Percentiles rank a stretch among this genome's conserved stretches.
These are phyloP conservation scores for Ambrosia trifida DNA, from an alignment of 129 eudicot genomes.

Conservation along the genomic window DNA sequence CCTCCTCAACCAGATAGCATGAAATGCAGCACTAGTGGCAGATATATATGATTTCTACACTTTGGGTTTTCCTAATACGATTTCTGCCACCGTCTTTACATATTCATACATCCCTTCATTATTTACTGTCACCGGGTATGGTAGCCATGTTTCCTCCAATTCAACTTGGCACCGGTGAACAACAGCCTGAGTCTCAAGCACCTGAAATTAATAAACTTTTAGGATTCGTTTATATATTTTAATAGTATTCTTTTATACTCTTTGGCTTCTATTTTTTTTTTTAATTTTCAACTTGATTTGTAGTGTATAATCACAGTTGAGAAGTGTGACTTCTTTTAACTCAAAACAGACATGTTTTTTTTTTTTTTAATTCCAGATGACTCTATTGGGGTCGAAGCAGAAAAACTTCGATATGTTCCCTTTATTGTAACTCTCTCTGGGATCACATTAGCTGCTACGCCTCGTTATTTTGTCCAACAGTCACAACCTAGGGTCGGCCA, in stretches of 20 bases:
- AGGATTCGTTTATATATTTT: no score
- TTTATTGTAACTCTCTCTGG: conserved; percentile 70
- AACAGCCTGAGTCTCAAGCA: conserved; percentile 52
- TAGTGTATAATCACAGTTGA: no score
- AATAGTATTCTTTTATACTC: no score
- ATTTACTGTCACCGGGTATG: conserved; percentile 47
- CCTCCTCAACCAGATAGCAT: no score
- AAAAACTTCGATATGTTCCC: conserved; percentile 74
- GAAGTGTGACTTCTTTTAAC: no score
- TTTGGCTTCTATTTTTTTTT: no score
- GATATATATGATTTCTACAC: no score
- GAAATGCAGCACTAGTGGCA: no score
- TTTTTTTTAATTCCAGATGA: no score
- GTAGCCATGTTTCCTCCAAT: conserved; percentile 45
- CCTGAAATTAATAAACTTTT: conserved; percentile 27
- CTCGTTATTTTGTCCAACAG: conserved; percentile 51
- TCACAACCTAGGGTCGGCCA: conserved; percentile 44
- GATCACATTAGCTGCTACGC: conserved; percentile 59
- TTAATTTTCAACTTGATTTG: no score
- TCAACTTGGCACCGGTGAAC: conserved; percentile 47
- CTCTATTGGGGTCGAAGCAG: no score
- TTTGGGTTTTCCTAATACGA: conserved; percentile 44
- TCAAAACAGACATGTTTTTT: no score
- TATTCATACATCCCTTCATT: conserved; percentile 46
- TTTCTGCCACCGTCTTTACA: conserved; percentile 48